phyloP scores from a whole-genome alignment of 1,284 basidiomycete species.

The Neonothopanus nambi region DNA sequence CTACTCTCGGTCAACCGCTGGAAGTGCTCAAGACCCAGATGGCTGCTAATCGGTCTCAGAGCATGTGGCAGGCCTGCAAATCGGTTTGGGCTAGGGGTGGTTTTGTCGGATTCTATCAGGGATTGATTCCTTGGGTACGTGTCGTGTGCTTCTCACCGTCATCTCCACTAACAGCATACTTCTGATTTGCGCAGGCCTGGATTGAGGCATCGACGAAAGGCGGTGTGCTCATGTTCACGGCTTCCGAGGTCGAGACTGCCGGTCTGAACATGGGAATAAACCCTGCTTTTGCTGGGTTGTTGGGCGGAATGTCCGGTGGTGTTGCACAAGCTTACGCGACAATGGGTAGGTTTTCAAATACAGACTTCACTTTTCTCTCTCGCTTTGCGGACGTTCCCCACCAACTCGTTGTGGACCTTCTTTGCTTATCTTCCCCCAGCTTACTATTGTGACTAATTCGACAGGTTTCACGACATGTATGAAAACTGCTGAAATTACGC shows the following conservation, averaged over 20 bases:
- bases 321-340: constrained; percentile 98
- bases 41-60: constrained; percentile 91
- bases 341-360: constrained; percentile 75
- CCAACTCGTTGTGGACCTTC: neutral
- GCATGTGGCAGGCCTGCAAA: constrained; percentile 85
- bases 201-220: constrained; percentile 99
- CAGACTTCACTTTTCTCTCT: neutral
- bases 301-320: constrained; percentile 98
- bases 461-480: constrained; percentile 96
- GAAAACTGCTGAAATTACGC: constrained; percentile 98
- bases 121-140: constrained; percentile 95
- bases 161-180: constrained; percentile 8
- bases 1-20: constrained; percentile 96
- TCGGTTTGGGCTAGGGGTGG: constrained; percentile 94
- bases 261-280: constrained; percentile 68
- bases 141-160: constrained; percentile 1
- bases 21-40: constrained; percentile 99
- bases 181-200: constrained; percentile 76
- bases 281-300: constrained; percentile 82
- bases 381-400: neutral
- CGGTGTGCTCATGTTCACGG: constrained; percentile 93
- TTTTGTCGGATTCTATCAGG: constrained; percentile 92
- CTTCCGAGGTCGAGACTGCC: constrained; percentile 89
- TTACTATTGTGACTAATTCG: constrained; percentile 12
- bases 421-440: constrained; percentile 21